These are phyloP conservation scores for Hortiboletus campestris DNA, from an alignment of 768 basidiomycete species.

Conservation along the genomic window DNA sequence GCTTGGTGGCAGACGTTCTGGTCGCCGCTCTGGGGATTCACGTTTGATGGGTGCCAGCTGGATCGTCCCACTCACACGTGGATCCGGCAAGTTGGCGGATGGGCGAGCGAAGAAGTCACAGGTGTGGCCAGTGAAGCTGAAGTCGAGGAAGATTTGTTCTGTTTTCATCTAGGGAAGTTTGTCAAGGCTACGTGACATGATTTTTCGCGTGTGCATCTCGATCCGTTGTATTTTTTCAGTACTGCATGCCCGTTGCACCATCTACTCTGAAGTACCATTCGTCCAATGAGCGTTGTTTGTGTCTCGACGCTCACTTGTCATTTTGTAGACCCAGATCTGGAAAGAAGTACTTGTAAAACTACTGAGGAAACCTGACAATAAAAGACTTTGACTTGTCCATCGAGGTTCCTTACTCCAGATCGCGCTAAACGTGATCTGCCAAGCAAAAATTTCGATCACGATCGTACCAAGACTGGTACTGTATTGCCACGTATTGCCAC, in stretches of 20 bases:
- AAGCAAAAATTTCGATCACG: background rate
- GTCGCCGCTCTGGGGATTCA: slow-evolving; percentile 63
- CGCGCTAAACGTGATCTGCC: background rate
- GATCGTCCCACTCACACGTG: slow-evolving; percentile 54
- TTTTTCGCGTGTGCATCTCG: background rate
- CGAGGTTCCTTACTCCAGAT: no score
- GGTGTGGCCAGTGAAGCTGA: slow-evolving; percentile 49
- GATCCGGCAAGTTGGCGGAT: slow-evolving; percentile 45
- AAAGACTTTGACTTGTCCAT: background rate
- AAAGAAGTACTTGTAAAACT: background rate
- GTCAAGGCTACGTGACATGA: slow-evolving; percentile 38
- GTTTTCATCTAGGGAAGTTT: slow-evolving; percentile 57
- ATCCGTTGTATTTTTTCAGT: background rate
- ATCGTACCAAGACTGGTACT: background rate
- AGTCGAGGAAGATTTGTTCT: slow-evolving; percentile 60
- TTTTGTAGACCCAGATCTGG: no score
- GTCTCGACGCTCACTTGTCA: background rate
- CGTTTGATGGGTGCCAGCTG: slow-evolving; percentile 63
- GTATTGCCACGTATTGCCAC: background rate
- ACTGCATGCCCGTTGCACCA: background rate
- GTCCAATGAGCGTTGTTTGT: background rate
- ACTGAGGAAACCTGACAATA: background rate
- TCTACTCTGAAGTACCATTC: background rate
- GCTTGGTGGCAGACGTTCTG: slow-evolving; percentile 74
- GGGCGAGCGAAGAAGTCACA: slow-evolving; percentile 48